Evolutionary conservation across 148 eudicot species (phyloP).

Genomic region (Cornus kousa): DNA sequence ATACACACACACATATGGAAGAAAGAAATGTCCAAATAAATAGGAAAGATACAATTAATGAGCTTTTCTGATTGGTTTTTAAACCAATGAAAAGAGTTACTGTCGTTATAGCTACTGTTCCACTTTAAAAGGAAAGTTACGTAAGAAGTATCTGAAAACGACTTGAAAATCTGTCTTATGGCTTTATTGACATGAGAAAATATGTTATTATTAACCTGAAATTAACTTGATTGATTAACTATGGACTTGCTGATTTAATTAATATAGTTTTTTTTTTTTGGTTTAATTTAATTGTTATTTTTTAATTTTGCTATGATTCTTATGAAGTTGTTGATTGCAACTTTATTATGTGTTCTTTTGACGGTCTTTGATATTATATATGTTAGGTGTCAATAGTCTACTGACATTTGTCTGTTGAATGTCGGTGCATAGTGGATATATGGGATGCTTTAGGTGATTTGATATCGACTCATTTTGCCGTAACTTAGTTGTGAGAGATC

Average conservation of each 20-base stretch:
- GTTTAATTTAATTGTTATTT: too few relatives aligned
- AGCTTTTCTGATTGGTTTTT: too few relatives aligned
- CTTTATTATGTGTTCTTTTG: neutral
- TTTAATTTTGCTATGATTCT: neutral
- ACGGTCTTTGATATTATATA: neutral
- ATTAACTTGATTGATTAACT: neutral
- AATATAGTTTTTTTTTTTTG: too few relatives aligned
- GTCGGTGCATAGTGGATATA: neutral
- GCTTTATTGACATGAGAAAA: neutral
- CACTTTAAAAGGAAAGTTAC: too few relatives aligned
- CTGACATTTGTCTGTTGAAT: neutral
- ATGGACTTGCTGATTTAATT: neutral
- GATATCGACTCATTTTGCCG: neutral
- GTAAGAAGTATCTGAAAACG: too few relatives aligned
- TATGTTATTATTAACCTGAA: neutral
- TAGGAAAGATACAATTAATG: too few relatives aligned
- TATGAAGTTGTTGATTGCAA: neutral
- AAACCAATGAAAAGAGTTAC: too few relatives aligned
- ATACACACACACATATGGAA: too few relatives aligned
- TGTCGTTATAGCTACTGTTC: too few relatives aligned
- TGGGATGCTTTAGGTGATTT: neutral
- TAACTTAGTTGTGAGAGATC: neutral
- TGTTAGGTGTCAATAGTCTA: neutral
- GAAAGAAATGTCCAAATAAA: too few relatives aligned
- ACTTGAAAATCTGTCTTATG: too few relatives aligned